These are phyloP conservation scores for Orobanche coerulescens DNA, from an alignment of 257 asterid species.

Conservation along the genomic window DNA sequence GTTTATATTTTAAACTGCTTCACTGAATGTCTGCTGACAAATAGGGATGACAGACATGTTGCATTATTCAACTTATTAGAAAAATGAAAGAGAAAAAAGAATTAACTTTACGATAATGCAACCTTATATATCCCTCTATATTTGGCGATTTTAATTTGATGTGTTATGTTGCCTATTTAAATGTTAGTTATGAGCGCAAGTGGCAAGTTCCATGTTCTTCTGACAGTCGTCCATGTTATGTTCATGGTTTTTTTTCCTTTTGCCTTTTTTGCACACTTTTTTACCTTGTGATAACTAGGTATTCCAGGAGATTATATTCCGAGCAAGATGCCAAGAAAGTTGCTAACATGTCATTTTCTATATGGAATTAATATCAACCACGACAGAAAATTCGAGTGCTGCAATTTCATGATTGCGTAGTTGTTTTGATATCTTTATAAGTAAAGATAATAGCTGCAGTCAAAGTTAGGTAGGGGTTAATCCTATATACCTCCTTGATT, in stretches of 20 bases:
- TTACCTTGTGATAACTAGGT: background rate
- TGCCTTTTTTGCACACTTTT: background rate
- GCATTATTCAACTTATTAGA: too few relatives aligned
- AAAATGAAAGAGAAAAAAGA: too few relatives aligned
- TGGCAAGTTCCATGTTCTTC: constrained; percentile 3
- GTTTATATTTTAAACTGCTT: too few relatives aligned
- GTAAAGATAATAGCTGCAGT: too few relatives aligned
- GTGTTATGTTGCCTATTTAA: constrained; percentile 1
- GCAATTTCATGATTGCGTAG: background rate
- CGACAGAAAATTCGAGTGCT: background rate
- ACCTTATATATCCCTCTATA: too few relatives aligned
- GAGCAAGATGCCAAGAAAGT: background rate
- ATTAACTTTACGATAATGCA: background rate
- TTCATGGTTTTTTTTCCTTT: background rate
- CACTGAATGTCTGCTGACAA: too few relatives aligned
- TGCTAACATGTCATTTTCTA: background rate
- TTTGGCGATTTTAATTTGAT: constrained; percentile 2
- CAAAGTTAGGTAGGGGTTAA: background rate
- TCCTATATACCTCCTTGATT: too few relatives aligned
- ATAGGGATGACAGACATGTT: too few relatives aligned
- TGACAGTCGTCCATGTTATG: too few relatives aligned
- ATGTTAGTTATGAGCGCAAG: constrained; percentile 16
- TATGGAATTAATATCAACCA: background rate
- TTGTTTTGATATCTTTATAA: background rate
- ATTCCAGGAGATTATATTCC: too few relatives aligned